These are phyloP conservation scores for Rhododendron mucronatum DNA, from an alignment of 148 eudicot species.

Conservation along the genomic window DNA sequence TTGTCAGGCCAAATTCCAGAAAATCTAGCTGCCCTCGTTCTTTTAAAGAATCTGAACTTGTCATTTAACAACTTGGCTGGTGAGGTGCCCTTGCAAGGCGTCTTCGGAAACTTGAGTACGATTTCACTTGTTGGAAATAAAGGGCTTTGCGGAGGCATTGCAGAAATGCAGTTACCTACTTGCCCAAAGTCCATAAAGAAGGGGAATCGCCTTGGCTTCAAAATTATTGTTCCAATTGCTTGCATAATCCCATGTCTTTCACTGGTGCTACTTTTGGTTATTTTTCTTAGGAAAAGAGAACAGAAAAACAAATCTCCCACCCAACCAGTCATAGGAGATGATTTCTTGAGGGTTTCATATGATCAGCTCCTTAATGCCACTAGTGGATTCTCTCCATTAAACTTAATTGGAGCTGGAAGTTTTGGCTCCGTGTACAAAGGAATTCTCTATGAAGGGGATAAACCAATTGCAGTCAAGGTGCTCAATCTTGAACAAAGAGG, in stretches of 20 bases:
- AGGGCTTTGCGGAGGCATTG: constrained; percentile 6
- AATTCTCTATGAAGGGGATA: not conserved
- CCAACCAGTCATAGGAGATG: not conserved
- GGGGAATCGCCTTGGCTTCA: not conserved
- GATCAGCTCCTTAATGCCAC: not conserved
- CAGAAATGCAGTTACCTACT: not conserved
- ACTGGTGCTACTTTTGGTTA: not conserved
- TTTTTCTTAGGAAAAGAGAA: not conserved
- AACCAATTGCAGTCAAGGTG: not conserved
- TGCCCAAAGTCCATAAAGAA: not conserved
- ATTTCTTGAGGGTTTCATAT: not conserved
- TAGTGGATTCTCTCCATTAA: not conserved
- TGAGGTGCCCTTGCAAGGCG: constrained; percentile 1
- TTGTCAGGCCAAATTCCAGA: constrained; percentile 2
- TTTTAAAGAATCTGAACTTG: constrained; percentile 3
- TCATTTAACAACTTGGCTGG: not conserved
- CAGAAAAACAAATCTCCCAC: not conserved
- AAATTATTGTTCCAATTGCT: not conserved
- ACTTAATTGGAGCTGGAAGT: not conserved
- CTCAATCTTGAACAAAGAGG: not conserved
- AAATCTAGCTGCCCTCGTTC: not conserved
- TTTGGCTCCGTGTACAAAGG: not conserved
- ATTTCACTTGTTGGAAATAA: not conserved
- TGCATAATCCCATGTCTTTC: not conserved
- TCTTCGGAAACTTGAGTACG: not conserved